Percentiles rank a stretch among this genome's conserved stretches.
Evolutionary conservation across 116 monocot genomes (phyloP).

Genomic region (Iris pallida): DNA sequence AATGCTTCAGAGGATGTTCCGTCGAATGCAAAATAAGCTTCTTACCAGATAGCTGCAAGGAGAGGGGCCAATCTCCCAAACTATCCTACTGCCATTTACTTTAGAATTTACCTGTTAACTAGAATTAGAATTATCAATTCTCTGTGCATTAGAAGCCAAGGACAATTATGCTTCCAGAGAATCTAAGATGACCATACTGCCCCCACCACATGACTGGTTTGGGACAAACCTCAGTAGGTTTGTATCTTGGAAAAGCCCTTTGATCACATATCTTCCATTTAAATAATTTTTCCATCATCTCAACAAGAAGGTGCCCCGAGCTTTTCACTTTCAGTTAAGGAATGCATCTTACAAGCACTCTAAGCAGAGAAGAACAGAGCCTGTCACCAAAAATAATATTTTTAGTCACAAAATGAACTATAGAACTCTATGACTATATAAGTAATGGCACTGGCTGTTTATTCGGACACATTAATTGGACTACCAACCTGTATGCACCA

Average conservation of each 20-base stretch:
- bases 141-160: conserved; percentile 50
- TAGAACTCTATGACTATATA: background rate
- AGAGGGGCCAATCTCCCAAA: conserved; percentile 86
- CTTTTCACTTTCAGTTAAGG: conserved; percentile 69
- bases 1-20: conserved; percentile 87
- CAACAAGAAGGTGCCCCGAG: conserved; percentile 76
- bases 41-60: conserved; percentile 81
- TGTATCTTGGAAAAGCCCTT: conserved; percentile 93
- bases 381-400: conserved; percentile 32
- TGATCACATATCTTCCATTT: conserved; percentile 62
- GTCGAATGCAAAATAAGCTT: conserved; percentile 99
- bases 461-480: background rate
- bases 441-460: no score
- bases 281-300: conserved; percentile 87
- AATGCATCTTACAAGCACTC: conserved; percentile 71
- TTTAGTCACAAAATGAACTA: conserved; percentile 5
- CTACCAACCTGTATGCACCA: conserved; percentile 83
- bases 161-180: conserved; percentile 76
- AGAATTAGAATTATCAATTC: conserved; percentile 37
- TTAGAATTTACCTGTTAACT: conserved; percentile 56
- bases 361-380: conserved; percentile 80
- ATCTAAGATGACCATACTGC: conserved; percentile 93
- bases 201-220: conserved; percentile 90
- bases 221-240: conserved; percentile 96
- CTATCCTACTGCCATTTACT: conserved; percentile 78